Percentiles rank a stretch among this genome's conserved stretches.
Conservation (phyloP, 176 grass and related monocot genomes). For the Triticum dicoccoides region DNA sequence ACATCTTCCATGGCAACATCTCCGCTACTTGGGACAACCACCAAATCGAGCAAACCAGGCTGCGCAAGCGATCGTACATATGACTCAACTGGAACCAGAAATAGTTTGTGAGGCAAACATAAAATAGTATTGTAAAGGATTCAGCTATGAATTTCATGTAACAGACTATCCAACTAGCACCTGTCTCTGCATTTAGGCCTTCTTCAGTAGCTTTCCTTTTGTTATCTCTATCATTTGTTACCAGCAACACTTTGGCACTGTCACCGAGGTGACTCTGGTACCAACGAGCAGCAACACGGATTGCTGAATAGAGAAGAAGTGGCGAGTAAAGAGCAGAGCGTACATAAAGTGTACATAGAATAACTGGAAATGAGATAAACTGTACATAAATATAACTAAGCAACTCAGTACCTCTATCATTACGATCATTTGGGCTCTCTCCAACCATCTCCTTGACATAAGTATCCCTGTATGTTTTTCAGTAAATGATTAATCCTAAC, state of each 20-base stretch:
- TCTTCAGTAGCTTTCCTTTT: conserved; percentile 85
- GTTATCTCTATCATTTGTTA: conserved; percentile 95
- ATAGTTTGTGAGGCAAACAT: conserved; percentile 22
- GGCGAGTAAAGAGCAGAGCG: conserved; percentile 1
- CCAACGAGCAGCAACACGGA: conserved; percentile 91
- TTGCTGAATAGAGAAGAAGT: conserved; percentile 49
- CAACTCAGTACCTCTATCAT: conserved; percentile 72
- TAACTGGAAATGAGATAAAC: neutral
- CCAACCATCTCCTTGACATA: conserved; percentile 95
- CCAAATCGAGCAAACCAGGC: conserved; percentile 89
- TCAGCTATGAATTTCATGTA: neutral
- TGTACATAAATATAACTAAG: neutral
- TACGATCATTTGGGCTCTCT: conserved; percentile 95
- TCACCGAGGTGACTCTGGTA: conserved; percentile 89
- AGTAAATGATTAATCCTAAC: conserved; percentile 20
- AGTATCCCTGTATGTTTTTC: conserved; percentile 68
- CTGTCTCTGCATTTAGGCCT: conserved; percentile 79
- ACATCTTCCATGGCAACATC: conserved; percentile 83
- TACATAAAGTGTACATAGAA: neutral
- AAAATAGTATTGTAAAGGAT: conserved; percentile 5
- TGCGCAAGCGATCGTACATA: conserved; percentile 84
- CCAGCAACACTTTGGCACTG: conserved; percentile 59
- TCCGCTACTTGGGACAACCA: conserved; percentile 58
- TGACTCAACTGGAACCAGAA: conserved; percentile 74
- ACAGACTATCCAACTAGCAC: conserved; percentile 36